A percentile compares a stretch with the other conserved stretches of the same genome.
Conservation (phyloP, 495 filamentous ascomycete genomes). For the Penicillium flavigenum region DNA sequence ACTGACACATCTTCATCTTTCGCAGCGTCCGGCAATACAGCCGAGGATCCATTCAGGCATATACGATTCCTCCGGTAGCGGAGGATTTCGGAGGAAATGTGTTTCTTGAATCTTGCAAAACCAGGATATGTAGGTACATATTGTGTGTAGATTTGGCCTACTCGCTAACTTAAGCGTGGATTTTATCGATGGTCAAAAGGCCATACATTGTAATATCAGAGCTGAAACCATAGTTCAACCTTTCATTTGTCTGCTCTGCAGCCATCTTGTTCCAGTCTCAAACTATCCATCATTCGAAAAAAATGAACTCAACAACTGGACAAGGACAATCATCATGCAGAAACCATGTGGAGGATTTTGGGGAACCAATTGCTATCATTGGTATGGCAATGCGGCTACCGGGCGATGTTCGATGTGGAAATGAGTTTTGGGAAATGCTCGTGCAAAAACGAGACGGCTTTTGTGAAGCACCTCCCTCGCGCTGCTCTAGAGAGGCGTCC, state of each 20-base stretch:
- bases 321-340: constrained; percentile 12
- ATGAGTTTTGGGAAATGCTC: constrained; percentile 44
- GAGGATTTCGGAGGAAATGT: constrained; percentile 4
- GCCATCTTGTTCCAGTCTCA: constrained; percentile 6
- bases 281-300: constrained; percentile 3
- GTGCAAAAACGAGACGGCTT: constrained; percentile 34
- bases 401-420: constrained; percentile 32
- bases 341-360: not conserved
- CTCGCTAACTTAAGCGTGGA: not conserved
- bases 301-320: constrained; percentile 9
- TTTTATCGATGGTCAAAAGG: not conserved
- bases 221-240: not conserved
- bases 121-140: constrained; percentile 4
- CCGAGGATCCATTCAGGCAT: not conserved
- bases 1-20: not conserved
- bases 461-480: constrained; percentile 30
- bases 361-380: constrained; percentile 43
- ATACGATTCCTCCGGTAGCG: not conserved
- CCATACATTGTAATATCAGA: not conserved
- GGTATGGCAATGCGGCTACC: constrained; percentile 49
- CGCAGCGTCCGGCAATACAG: not conserved
- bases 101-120: not conserved
- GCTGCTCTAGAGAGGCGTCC: constrained; percentile 41
- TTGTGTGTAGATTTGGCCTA: not conserved
- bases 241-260: not conserved